These are phyloP conservation scores for Hibiscus syriacus DNA, from an alignment of 345 rosid species.

Conservation along the genomic window DNA sequence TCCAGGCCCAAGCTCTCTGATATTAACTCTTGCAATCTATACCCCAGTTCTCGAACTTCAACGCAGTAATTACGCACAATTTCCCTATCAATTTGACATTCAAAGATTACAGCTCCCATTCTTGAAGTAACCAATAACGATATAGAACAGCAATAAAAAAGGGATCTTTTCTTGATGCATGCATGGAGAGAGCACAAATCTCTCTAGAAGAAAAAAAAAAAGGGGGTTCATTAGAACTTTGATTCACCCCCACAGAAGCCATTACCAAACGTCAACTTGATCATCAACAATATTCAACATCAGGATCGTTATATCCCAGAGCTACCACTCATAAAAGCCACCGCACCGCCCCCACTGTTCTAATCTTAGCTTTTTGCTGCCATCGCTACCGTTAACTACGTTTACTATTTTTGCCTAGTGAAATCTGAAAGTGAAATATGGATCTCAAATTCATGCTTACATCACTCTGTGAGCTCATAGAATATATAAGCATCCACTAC, in stretches of 20 bases:
- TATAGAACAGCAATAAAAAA: too few relatives aligned
- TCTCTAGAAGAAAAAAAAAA: too few relatives aligned
- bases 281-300: neutral
- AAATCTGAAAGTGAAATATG: too few relatives aligned
- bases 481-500: neutral
- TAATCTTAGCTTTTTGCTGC: neutral
- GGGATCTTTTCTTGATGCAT: too few relatives aligned
- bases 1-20: slow-evolving; percentile 85
- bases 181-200: too few relatives aligned
- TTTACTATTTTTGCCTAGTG: too few relatives aligned
- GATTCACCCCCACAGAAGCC: neutral
- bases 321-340: neutral
- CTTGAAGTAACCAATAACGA: too few relatives aligned
- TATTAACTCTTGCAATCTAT: slow-evolving; percentile 54
- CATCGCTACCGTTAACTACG: neutral
- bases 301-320: neutral
- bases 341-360: too few relatives aligned
- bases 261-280: neutral
- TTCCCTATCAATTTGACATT: slow-evolving; percentile 33
- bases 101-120: neutral
- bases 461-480: neutral
- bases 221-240: neutral
- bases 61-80: slow-evolving; percentile 46
- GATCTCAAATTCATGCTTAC: too few relatives aligned
- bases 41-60: slow-evolving; percentile 59